Evolutionary conservation across 2,329 filamentous ascomycete genomes (phyloP).

Genomic region (Acrodontium crateriforme): DNA sequence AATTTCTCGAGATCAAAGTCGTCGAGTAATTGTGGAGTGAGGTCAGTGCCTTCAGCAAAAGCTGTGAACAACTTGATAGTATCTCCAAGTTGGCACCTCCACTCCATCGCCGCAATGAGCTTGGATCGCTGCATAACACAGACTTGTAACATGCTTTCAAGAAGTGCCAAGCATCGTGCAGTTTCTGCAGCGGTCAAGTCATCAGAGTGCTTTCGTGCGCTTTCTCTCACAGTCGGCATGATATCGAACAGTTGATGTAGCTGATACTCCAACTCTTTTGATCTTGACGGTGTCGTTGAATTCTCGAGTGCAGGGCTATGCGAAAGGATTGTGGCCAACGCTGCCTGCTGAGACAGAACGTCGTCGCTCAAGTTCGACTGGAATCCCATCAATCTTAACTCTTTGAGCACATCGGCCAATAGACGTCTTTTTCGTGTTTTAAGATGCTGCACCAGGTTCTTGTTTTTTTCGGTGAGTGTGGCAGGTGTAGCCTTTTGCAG

Average conservation of each 20-base stretch:
- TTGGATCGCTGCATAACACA: conserved; percentile 9
- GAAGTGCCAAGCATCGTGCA: conserved; percentile 61
- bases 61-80: conserved; percentile 3
- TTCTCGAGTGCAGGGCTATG: conserved; percentile 26
- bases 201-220: conserved; percentile 60
- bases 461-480: conserved; percentile 75
- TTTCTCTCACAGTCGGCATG: conserved; percentile 51
- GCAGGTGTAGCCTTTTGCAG: conserved; percentile 74
- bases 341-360: conserved; percentile 58
- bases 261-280: conserved; percentile 59
- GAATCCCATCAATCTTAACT: conserved; percentile 78
- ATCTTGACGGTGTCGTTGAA: not conserved
- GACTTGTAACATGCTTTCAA: conserved; percentile 67
- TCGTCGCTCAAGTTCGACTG: conserved; percentile 66
- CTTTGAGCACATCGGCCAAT: conserved; percentile 75
- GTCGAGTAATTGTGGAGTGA: too few species aligned
- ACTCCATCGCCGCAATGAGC: not conserved
- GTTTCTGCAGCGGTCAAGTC: conserved; percentile 75
- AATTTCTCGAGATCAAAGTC: too few species aligned
- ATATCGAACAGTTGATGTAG: conserved; percentile 68
- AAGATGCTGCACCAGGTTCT: conserved; percentile 68
- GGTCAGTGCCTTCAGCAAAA: too few species aligned
- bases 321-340: conserved; percentile 56
- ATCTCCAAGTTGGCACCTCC: not conserved
- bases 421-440: conserved; percentile 83